Evolutionary conservation across 202 grass and related monocot genomes (phyloP).

Genomic region (Schoenoplectus triqueter): DNA sequence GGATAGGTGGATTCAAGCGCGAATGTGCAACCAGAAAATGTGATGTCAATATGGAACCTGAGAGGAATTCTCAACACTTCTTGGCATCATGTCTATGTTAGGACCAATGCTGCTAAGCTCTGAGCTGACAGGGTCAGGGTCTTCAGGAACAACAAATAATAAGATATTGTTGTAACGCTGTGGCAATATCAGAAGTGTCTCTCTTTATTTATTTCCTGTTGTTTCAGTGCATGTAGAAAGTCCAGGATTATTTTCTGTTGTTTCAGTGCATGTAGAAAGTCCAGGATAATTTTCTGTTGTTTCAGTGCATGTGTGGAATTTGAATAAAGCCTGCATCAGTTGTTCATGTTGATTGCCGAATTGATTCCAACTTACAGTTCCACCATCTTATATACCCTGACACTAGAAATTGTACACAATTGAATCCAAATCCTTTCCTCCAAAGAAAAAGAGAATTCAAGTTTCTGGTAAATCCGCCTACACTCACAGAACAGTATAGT

Average conservation of each 20-base stretch:
- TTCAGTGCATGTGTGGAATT: background rate
- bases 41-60: constrained; percentile 81
- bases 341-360: background rate
- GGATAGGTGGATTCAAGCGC: constrained; percentile 78
- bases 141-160: background rate
- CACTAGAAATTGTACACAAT: too few relatives aligned
- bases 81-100: constrained; percentile 81
- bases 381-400: too few relatives aligned
- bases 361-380: too few relatives aligned
- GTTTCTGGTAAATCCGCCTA: too few relatives aligned
- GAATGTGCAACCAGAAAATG: constrained; percentile 82
- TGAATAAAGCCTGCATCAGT: constrained; percentile 11
- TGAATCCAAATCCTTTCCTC: too few relatives aligned
- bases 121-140: background rate
- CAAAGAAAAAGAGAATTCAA: too few relatives aligned
- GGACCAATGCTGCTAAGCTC: constrained; percentile 39
- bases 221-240: background rate
- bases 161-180: background rate
- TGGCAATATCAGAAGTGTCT: background rate
- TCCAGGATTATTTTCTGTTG: background rate
- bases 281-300: background rate
- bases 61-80: constrained; percentile 96
- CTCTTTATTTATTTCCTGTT: constrained; percentile 12
- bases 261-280: background rate
- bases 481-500: too few relatives aligned